Evolutionary conservation across 257 asterid species (phyloP), one percentile per base, ranked within the genome.

Genomic region (Solanum boliviense): DNA sequence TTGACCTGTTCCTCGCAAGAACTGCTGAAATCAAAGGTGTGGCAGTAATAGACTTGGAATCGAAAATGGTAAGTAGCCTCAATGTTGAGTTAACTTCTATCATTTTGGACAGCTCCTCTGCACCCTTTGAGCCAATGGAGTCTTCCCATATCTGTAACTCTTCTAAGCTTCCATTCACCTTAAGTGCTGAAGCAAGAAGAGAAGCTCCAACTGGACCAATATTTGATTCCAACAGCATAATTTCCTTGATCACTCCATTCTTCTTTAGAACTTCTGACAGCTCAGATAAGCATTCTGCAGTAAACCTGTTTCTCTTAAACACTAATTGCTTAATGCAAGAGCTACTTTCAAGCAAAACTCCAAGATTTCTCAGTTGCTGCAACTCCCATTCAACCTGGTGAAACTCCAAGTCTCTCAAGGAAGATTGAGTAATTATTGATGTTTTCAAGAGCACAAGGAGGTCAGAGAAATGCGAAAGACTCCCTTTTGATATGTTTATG

Each of bases 71-170:
- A 70, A 96, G 84, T 39, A 92, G 81, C 87, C 88, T 96, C 72
- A 96, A 89, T 58, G 94, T 84, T 4, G 98, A 91, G 89, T 96
- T 96, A n/a, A 85, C 96, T 91, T 96, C 99, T n/a, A 96, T 95
- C 99, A 96, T 96, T 86, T 92, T 92, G 0, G 98, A 96, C 2
- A 96, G 88, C 90, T 94, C 98, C 87, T 96, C 99, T 4, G 98
- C 94, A 7, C 99, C 98, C 52, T 86, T 91, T 0, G 94, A 87
- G 18, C 98, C 98, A 83, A 96, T 93, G 1, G 98, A 95, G 91
- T 96, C 98, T 46, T 93, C 97, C 98, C 96, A 95, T 89, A 95
- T 92, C 41, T 93, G 95, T 89, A 96, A 86, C 85, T 93, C 97
- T 76, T 95, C 95, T 78, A 96, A 89, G 89, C 85, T 86, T 10